A percentile compares a stretch with the other conserved stretches of the same genome.
Conservation (phyloP, 495 filamentous ascomycete species). For the Parathielavia hyrcaniae region DNA sequence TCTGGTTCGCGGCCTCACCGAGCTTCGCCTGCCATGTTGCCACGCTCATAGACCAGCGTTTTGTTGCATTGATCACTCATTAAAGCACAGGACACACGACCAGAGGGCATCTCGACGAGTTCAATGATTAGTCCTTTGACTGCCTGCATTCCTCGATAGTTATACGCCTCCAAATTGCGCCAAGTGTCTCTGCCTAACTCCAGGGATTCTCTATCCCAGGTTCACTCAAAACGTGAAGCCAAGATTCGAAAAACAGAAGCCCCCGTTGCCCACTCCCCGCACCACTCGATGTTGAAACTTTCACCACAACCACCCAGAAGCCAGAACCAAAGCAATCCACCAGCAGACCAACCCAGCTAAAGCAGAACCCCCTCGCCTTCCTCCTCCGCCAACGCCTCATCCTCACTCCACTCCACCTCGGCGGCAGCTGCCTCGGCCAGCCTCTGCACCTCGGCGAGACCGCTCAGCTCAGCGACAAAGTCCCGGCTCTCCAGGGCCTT, state of each 20-base stretch:
- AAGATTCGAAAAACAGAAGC: not conserved
- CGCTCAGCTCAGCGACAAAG: constrained; percentile 85
- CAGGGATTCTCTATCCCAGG: not conserved
- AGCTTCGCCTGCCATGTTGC: no score
- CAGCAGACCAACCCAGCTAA: constrained; percentile 5
- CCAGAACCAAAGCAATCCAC: not conserved
- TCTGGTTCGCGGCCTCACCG: no score
- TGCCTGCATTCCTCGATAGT: not conserved
- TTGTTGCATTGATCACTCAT: no score
- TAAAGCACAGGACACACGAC: no score
- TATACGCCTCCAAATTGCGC: not conserved
- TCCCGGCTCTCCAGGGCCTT: constrained; percentile 75
- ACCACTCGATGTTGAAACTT: no score
- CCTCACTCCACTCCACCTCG: constrained; percentile 45
- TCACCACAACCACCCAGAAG: not conserved
- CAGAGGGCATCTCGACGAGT: not conserved
- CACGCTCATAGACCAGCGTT: no score
- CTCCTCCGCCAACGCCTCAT: constrained; percentile 35
- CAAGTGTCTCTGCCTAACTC: not conserved
- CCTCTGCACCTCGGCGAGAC: constrained; percentile 84
- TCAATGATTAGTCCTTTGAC: no score
- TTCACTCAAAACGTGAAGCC: not conserved
- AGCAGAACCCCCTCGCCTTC: constrained; percentile 43
- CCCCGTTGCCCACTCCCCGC: not conserved
- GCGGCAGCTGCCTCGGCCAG: constrained; percentile 55